Conservation (phyloP, 176 grass and related monocot genomes). For the Phyllostachys edulis region DNA sequence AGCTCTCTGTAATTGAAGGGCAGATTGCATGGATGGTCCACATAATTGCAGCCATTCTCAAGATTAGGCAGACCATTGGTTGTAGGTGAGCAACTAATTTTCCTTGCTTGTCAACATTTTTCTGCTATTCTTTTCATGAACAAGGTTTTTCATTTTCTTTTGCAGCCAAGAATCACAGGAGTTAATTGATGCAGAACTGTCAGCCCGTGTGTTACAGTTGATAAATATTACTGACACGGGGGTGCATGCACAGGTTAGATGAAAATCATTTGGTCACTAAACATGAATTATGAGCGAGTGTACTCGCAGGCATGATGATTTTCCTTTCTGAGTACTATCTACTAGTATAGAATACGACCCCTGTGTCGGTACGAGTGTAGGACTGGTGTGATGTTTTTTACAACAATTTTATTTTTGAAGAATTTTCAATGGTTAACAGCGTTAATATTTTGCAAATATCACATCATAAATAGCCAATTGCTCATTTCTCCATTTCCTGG, state of each 20-base stretch:
- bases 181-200: constrained; percentile 92
- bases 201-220: constrained; percentile 89
- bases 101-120: constrained; percentile 15
- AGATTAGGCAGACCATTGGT: constrained; percentile 76
- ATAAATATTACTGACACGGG: constrained; percentile 90
- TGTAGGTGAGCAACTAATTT: constrained; percentile 52
- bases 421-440: neutral
- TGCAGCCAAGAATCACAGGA: constrained; percentile 89
- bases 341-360: neutral
- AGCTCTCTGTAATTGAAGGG: constrained; percentile 94
- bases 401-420: neutral
- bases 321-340: neutral
- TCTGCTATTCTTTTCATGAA: constrained; percentile 26
- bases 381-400: neutral
- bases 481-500: neutral
- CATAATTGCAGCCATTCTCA: constrained; percentile 95
- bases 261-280: constrained; percentile 32
- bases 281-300: constrained; percentile 14
- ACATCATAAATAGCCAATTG: neutral
- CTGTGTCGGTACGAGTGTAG: neutral
- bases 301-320: constrained; percentile 5
- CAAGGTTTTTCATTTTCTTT: constrained; percentile 22
- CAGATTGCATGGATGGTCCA: constrained; percentile 97
- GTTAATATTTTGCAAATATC: neutral
- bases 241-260: constrained; percentile 71